Percentiles rank a stretch among this genome's conserved stretches.
Conservation (phyloP, 2,329 filamentous ascomycete genomes). For the Ophidiomyces ophidiicola region DNA sequence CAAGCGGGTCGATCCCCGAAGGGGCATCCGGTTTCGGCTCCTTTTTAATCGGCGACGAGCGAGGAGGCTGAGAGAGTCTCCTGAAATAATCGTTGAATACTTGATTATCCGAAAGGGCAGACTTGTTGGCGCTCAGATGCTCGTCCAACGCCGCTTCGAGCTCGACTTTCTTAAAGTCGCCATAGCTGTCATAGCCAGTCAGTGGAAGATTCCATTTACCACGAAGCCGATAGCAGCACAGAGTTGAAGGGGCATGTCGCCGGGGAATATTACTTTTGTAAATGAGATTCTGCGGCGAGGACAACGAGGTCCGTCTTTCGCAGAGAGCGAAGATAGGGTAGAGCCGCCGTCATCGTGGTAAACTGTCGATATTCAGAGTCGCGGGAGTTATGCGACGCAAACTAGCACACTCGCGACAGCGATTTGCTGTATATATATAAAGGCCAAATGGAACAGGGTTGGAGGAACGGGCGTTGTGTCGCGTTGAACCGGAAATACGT, state of each 20-base stretch:
- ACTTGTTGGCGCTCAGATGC: conserved; percentile 57
- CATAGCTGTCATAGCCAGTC: conserved; percentile 42
- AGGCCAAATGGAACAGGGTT: neutral
- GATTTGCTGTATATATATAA: conserved; percentile 10
- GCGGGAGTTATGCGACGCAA: conserved; percentile 39
- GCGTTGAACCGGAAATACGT: neutral
- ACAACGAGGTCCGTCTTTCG: conserved; percentile 69
- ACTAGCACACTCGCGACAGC: conserved; percentile 1
- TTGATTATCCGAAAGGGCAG: conserved; percentile 51
- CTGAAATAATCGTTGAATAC: conserved; percentile 65
- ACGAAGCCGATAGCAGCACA: conserved; percentile 2
- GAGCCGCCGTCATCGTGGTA: conserved; percentile 48
- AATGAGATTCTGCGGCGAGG: conserved; percentile 57
- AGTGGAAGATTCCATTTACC: conserved; percentile 3
- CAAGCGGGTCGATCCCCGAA: conserved; percentile 24
- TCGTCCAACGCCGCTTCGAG: conserved; percentile 64
- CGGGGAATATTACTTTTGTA: conserved; percentile 50
- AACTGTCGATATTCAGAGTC: conserved; percentile 27
- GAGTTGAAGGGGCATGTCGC: neutral
- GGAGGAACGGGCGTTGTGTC: conserved; percentile 15
- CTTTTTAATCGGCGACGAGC: conserved; percentile 39
- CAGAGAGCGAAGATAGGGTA: conserved; percentile 67
- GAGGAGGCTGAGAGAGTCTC: conserved; percentile 31
- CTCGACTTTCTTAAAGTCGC: conserved; percentile 63
- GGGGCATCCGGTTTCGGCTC: conserved; percentile 31